These are phyloP conservation scores for Hansenula sp. DNA, from an alignment of 1,139 yeast species.

Conservation along the genomic window DNA sequence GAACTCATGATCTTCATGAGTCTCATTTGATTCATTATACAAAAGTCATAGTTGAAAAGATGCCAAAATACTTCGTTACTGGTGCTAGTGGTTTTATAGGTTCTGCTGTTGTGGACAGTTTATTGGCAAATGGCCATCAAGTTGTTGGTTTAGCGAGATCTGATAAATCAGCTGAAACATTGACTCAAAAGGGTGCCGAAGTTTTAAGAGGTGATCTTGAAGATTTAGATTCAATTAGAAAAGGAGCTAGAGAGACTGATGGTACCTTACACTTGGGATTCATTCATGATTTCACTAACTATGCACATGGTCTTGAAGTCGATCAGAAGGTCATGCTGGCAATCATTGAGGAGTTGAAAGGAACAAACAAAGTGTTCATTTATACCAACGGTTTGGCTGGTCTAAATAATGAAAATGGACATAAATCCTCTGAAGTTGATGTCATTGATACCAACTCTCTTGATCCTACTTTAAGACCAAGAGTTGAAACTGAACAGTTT, in stretches of 20 bases:
- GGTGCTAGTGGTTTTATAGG: slow-evolving; percentile 29
- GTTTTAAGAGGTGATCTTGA: slow-evolving; percentile 24
- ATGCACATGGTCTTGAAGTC: neutral
- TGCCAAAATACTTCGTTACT: slow-evolving; percentile 24
- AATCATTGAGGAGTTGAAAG: neutral
- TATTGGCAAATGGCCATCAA: slow-evolving; percentile 15
- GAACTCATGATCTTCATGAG: no score
- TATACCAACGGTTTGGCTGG: neutral
- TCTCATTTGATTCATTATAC: no score
- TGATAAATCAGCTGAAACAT: slow-evolving; percentile 18
- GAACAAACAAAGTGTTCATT: neutral
- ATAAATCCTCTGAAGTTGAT: no score
- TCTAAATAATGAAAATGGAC: neutral
- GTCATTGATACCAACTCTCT: no score
- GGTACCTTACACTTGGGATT: slow-evolving; percentile 33
- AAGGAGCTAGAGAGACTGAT: slow-evolving; percentile 27
- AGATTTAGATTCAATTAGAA: slow-evolving; percentile 24
- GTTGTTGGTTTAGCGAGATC: slow-evolving; percentile 26
- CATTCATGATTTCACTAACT: slow-evolving; percentile 17
- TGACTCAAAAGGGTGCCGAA: slow-evolving; percentile 19
- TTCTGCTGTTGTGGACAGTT: slow-evolving; percentile 11
- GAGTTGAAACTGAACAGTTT: neutral
- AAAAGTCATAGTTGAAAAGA: no score
- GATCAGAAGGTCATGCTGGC: neutral
- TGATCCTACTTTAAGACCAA: neutral